Percentiles rank a stretch among this genome's conserved stretches.
Conservation (phyloP, 1,284 basidiomycete species). For the Inonotus hispidus region DNA sequence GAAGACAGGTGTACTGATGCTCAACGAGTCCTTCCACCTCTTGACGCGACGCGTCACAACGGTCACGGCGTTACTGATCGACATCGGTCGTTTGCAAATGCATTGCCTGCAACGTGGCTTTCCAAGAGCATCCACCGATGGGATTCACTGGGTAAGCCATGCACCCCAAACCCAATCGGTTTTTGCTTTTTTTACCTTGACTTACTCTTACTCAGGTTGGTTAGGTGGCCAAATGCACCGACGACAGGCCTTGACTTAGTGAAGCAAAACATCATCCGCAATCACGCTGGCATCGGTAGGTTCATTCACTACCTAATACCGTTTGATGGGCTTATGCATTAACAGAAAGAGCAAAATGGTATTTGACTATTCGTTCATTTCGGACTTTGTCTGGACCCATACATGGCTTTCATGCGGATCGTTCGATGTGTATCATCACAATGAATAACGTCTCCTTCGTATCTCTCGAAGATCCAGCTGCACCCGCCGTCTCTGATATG, state of each 20-base stretch:
- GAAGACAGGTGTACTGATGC: neutral
- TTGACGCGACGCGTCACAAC: conserved; percentile 19
- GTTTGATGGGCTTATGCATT: conserved; percentile 20
- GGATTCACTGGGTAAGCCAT: conserved; percentile 54
- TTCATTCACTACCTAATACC: neutral
- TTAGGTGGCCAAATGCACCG: conserved; percentile 75
- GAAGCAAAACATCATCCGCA: conserved; percentile 57
- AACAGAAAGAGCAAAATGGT: conserved; percentile 50
- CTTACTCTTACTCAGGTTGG: conserved; percentile 41
- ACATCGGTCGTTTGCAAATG: neutral
- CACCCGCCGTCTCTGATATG: conserved; percentile 57
- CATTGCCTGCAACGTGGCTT: conserved; percentile 9
- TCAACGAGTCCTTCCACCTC: neutral
- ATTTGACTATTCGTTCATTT: conserved; percentile 62
- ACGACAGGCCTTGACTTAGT: conserved; percentile 62
- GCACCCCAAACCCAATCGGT: neutral
- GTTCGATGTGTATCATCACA: conserved; percentile 65
- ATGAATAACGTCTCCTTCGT: conserved; percentile 77
- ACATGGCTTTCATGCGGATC: conserved; percentile 49
- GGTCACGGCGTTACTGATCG: neutral
- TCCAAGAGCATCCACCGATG: conserved; percentile 34
- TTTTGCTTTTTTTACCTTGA: conserved; percentile 15
- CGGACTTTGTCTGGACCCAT: conserved; percentile 57
- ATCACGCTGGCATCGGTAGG: conserved; percentile 54
- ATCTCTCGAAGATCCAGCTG: conserved; percentile 64